Percentiles rank a stretch among this genome's conserved stretches.
These are phyloP conservation scores for Xylariaceae sp. DNA, from an alignment of 2,329 filamentous ascomycete species.

Conservation along the genomic window DNA sequence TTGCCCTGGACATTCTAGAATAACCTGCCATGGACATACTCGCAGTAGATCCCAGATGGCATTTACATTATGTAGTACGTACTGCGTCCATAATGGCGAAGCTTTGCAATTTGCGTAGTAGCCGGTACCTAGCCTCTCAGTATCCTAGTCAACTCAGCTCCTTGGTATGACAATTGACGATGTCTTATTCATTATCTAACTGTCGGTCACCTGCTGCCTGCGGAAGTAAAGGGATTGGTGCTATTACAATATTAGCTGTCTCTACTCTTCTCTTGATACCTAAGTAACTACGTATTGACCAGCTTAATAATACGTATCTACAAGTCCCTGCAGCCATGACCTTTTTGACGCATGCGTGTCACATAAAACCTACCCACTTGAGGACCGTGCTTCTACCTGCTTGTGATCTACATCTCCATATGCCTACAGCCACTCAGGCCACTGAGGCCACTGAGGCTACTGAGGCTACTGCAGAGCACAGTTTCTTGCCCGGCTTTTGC, in stretches of 20 bases:
- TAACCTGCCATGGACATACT: constrained; percentile 9
- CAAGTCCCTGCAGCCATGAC: constrained; percentile 6
- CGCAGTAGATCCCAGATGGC: constrained; percentile 11
- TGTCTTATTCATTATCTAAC: neutral
- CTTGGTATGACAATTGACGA: neutral
- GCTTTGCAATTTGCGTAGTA: neutral
- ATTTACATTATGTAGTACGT: neutral
- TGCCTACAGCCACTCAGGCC: constrained; percentile 8
- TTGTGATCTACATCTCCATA: constrained; percentile 15
- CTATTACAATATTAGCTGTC: no score
- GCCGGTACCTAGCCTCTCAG: no score
- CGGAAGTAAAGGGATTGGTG: neutral
- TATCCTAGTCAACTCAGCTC: neutral
- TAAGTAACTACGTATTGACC: neutral
- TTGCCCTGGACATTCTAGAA: constrained; percentile 9
- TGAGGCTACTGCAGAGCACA: constrained; percentile 3
- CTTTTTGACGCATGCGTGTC: constrained; percentile 24
- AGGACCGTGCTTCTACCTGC: constrained; percentile 22
- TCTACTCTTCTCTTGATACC: neutral
- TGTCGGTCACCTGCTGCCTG: neutral
- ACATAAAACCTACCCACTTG: constrained; percentile 24
- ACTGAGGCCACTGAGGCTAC: constrained; percentile 13
- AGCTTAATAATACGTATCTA: neutral
- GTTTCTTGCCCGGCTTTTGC: constrained; percentile 5
- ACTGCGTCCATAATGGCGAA: no score